These are phyloP conservation scores for Phytopythium ostracodes DNA, from an alignment of 352 stramenopile species.

Conservation along the genomic window DNA sequence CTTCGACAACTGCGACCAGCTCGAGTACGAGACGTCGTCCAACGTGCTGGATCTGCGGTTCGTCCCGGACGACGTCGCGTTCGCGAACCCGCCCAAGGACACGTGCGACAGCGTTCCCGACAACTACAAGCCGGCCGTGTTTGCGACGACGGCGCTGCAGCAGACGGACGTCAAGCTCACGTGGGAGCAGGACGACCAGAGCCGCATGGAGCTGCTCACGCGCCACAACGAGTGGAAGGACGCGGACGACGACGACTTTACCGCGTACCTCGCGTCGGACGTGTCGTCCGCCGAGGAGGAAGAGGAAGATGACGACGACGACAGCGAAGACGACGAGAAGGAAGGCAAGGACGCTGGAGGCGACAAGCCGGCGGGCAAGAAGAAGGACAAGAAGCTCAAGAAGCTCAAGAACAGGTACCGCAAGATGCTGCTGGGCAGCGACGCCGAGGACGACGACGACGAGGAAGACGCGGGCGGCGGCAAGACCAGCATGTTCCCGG, in stretches of 20 bases:
- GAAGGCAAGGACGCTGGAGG: slow-evolving; percentile 31
- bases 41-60: slow-evolving; percentile 95
- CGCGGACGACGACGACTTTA: slow-evolving; percentile 91
- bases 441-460: slow-evolving; percentile 61
- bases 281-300: slow-evolving; percentile 55
- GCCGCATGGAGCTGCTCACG: slow-evolving; percentile 86
- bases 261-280: slow-evolving; percentile 91
- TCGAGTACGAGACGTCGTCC: slow-evolving; percentile 97
- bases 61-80: slow-evolving; percentile 90
- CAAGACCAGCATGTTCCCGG: slow-evolving; percentile 10
- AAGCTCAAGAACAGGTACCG: slow-evolving; percentile 80
- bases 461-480: slow-evolving; percentile 19
- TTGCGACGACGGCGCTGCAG: slow-evolving; percentile 91
- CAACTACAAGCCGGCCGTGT: slow-evolving; percentile 94
- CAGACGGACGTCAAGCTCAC: slow-evolving; percentile 93
- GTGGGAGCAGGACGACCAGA: slow-evolving; percentile 94
- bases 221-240: slow-evolving; percentile 76
- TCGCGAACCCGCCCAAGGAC: slow-evolving; percentile 87
- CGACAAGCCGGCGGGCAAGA: slow-evolving; percentile 14
- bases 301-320: slow-evolving; percentile 40
- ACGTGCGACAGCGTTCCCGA: slow-evolving; percentile 81
- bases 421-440: slow-evolving; percentile 71
- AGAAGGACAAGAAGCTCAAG: slow-evolving; percentile 67
- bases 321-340: slow-evolving; percentile 26
- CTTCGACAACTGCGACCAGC: slow-evolving; percentile 95